These are phyloP conservation scores for Eucalyptus curtisii DNA, from an alignment of 345 rosid genomes.

Conservation along the genomic window DNA sequence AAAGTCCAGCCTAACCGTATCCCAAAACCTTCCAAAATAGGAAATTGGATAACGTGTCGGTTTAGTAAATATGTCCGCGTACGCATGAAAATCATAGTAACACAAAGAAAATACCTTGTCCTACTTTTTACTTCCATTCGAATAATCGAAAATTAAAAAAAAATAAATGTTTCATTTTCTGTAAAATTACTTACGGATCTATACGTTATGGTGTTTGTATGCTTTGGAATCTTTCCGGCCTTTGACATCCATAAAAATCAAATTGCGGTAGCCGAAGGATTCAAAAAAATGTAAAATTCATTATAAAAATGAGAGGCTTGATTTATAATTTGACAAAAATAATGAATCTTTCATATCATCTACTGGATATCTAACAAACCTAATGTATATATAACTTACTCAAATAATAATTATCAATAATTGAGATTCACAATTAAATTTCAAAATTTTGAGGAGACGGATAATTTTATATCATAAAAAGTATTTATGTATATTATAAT, in stretches of 20 bases:
- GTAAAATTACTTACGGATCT: not conserved
- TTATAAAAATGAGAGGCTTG: not conserved
- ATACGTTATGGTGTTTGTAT: not conserved
- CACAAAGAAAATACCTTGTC: not conserved
- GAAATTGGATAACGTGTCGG: not conserved
- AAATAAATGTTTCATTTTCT: not conserved
- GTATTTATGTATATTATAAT: not conserved
- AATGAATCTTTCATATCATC: not conserved
- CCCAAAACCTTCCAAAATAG: not conserved
- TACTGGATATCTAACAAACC: not conserved
- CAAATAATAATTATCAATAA: not conserved
- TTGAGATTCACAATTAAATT: not conserved
- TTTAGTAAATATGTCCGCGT: not conserved
- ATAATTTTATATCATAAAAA: not conserved
- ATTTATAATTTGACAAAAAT: not conserved
- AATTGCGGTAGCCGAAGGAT: not conserved
- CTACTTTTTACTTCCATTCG: not conserved
- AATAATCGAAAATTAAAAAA: not conserved
- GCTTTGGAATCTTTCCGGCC: not conserved
- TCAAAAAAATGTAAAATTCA: not conserved
- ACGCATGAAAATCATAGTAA: not conserved
- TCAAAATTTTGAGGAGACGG: not conserved
- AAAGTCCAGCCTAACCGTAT: conserved; percentile 3
- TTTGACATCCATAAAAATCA: not conserved
- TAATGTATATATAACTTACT: not conserved